Base-by-base conservation (phyloP, 345 rosid genomes). In the Populus tremula region DNA sequence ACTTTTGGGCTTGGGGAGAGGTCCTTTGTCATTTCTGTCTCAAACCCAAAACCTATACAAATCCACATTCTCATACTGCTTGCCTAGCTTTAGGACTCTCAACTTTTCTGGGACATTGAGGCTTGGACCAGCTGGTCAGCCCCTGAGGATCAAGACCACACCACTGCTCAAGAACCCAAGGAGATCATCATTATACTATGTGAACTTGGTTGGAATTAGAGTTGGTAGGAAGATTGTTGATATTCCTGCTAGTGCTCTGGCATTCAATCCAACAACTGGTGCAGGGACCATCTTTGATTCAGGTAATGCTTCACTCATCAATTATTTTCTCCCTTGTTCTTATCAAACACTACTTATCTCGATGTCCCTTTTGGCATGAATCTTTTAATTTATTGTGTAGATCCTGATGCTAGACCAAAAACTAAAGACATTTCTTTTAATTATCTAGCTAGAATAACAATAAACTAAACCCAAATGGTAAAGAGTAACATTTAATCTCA, bases 201-300 rank as follows among this genome's bases (percentile, higher is more conserved):
- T 93, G 38, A 92, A 92, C 70, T 69, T 96, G 93, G 63, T 87
- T 31, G 94, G 86, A 1, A 89, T 96, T 66, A 85, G 90, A 25
- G 97, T 96, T 27, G 99, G 99, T 1, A 84, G 87, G 38, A 92
- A 63, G 76, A 74, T 88, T 68, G 93, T 96, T 27, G 91, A 88
- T 62, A 90, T 96, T 53, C 97, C 97, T 21, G 70, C 92, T 6
- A 74, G 29, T 76, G 91, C 95, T 63, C 66, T 94, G 17, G 97
- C 90, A 35, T 96, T 93, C 82, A 81, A 93, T 78, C 89, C 94
- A 17, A 53, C 88, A 41, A 88, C 93, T 1, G 98, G 99, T 8
- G 93, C 97, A 0, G 99, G 98, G 21, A 96, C 99, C 80, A 85
- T 93, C 84, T 72, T 96, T 74, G 99, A 96, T 87, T 93, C 99